Percentiles rank a stretch among this genome's conserved stretches.
These are phyloP conservation scores for Asterella californica DNA, from an alignment of 225 moss, liverwort and hornwort species.

Conservation along the genomic window DNA sequence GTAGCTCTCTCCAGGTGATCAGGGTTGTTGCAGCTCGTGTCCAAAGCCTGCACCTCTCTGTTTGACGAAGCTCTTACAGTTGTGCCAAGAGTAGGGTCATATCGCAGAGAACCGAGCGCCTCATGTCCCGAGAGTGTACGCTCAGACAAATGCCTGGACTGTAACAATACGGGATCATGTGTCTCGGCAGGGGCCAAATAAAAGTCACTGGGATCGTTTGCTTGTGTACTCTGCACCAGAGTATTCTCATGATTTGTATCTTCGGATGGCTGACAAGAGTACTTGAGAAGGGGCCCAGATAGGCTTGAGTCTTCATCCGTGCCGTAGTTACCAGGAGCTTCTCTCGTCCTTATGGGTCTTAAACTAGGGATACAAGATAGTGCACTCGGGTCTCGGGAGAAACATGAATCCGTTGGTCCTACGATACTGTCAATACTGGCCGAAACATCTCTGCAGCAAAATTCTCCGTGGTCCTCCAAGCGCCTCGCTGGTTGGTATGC, in stretches of 20 bases:
- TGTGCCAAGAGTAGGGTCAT: neutral
- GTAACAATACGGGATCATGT: neutral
- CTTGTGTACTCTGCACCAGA: neutral
- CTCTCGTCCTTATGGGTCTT: constrained; percentile 2
- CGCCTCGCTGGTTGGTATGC: neutral
- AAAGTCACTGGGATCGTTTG: neutral
- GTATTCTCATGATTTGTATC: neutral
- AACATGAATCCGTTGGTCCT: neutral
- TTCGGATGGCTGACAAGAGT: neutral
- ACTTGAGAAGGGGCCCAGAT: neutral
- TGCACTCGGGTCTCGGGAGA: neutral
- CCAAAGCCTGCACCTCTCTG: neutral
- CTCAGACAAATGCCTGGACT: neutral
- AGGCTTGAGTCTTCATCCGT: constrained; percentile 29
- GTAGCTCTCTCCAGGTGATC: constrained; percentile 14
- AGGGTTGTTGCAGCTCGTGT: neutral
- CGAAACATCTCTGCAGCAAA: neutral
- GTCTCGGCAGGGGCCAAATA: neutral
- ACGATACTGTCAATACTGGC: neutral
- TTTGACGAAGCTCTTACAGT: neutral
- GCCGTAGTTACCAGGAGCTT: constrained; percentile 22
- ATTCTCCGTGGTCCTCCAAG: neutral
- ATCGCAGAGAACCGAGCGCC: neutral
- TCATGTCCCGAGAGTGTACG: constrained; percentile 14
- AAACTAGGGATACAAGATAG: neutral